Conservation (phyloP, 1,284 basidiomycete genomes). For the Ganoderma leucocontextum region DNA sequence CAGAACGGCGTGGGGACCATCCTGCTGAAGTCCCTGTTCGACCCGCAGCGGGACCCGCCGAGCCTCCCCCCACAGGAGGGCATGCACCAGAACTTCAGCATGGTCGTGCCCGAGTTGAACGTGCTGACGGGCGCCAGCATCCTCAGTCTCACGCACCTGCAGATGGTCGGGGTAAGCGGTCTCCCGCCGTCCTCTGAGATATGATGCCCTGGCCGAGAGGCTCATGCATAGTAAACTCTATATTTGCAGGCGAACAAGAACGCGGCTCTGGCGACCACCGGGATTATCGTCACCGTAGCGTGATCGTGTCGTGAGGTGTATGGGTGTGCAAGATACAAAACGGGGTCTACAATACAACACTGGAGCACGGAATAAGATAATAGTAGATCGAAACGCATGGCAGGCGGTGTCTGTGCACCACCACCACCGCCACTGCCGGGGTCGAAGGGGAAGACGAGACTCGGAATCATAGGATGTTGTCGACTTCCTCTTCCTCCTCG, state of each 20-base stretch:
- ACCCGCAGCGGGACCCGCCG: constrained; percentile 23
- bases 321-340: constrained; percentile 15
- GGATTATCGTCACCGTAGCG: constrained; percentile 17
- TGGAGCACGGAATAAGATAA: constrained; percentile 21
- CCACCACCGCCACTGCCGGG: not conserved
- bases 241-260: constrained; percentile 18
- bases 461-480: constrained; percentile 33
- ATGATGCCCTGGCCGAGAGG: not conserved
- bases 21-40: constrained; percentile 20
- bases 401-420: not conserved
- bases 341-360: constrained; percentile 25
- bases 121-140: constrained; percentile 22
- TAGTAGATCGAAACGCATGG: constrained; percentile 12
- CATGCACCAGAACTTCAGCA: constrained; percentile 32
- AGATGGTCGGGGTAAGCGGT: constrained; percentile 31
- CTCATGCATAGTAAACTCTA: not conserved
- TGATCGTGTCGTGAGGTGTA: not conserved
- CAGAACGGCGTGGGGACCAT: constrained; percentile 30
- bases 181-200: not conserved
- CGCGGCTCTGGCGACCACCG: constrained; percentile 14
- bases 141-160: constrained; percentile 33
- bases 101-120: constrained; percentile 23
- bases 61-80: constrained; percentile 31
- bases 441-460: not conserved
- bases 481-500: constrained; percentile 41